Base-by-base conservation (phyloP, 163 green algal species). In the Coccomyxa subellipsoidea region DNA sequence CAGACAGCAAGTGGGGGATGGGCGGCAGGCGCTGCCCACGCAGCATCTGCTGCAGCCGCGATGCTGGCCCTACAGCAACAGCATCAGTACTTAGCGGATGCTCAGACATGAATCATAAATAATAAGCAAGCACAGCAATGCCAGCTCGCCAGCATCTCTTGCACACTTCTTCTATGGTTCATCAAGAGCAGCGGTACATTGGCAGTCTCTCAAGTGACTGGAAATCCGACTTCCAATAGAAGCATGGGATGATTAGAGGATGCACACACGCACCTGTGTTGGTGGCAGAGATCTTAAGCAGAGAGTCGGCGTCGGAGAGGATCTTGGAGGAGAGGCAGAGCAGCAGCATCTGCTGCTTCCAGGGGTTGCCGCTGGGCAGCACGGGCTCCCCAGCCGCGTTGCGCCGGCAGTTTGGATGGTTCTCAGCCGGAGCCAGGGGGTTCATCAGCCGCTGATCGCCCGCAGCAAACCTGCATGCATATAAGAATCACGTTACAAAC, bases 261-360 rank as follows among this genome's bases (percentile, higher is more conserved):
- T 82, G 78, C 53, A 31, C 54, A 21, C 31, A n/a, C n/a, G n/a
- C 70, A 73, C 27, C 32, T 38, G 31, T 77, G 25, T 66, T 47
- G 31, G 31, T 77, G 47, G 34, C 76, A 27, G 53, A 71, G n/a
- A 86, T 71, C 84, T 96, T 94, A 54, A 98, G 89, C 85, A 96
- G 81, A 23, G 83, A 83, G 82, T 98, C 96, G 29, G 95, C 93
- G 78, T 97, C 91, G 77, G 90, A 89, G 37, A 99, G 88, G 80
- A 98, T 92, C 88, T 97, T 98, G 40, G 92, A 94, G 37, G 90
- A 93, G 38, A 97, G 93, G 73, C 92, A 88, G 36, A 97, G 90
- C 76, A 98, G 90, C 75, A 98, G 91, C 39, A 98, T 86, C 81
- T 98, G 90, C 47, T 90, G 88, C 78, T 90, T 89, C 96, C 96